Conservation (phyloP, 495 filamentous ascomycete species). For the Aspergillus bridgeri region DNA sequence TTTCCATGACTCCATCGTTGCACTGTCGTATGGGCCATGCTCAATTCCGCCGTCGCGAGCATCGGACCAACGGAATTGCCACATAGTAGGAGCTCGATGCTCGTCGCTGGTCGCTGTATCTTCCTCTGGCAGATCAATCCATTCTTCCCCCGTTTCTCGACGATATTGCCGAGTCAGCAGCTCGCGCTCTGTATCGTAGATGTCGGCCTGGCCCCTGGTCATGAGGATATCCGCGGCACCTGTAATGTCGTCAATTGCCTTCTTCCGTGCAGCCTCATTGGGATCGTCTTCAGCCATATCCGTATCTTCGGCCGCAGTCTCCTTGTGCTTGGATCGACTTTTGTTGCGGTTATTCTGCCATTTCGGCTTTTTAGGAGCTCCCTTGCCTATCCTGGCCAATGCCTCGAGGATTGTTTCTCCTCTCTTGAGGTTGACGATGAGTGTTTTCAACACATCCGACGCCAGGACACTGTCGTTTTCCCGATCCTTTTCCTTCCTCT, state of each 20-base stretch:
- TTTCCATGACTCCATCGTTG: conserved; percentile 84
- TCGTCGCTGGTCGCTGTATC: conserved; percentile 22
- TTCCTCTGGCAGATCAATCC: conserved; percentile 61
- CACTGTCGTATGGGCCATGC: conserved; percentile 82
- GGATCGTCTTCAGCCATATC: conserved; percentile 79
- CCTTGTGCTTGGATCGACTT: conserved; percentile 57
- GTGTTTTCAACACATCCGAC: conserved; percentile 63
- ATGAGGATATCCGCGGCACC: conserved; percentile 84
- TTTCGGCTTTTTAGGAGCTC: conserved; percentile 57
- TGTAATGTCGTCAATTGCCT: conserved; percentile 77
- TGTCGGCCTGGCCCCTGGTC: conserved; percentile 72
- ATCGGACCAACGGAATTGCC: conserved; percentile 92
- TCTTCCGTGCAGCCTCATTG: conserved; percentile 62
- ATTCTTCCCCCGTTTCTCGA: conserved; percentile 85
- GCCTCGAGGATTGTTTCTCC: conserved; percentile 91
- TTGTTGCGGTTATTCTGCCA: conserved; percentile 59
- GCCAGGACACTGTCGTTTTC: conserved; percentile 72
- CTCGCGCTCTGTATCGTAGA: conserved; percentile 90
- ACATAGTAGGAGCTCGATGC: conserved; percentile 50
- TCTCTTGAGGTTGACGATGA: conserved; percentile 71
- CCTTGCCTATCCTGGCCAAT: conserved; percentile 72
- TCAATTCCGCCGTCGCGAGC: conserved; percentile 73
- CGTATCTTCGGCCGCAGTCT: conserved; percentile 41
- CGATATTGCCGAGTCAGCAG: conserved; percentile 75
- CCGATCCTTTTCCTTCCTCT: conserved; percentile 62